phyloP scores from a whole-genome alignment of 2,329 filamentous ascomycete genomes.

The Lachnellula arida region DNA sequence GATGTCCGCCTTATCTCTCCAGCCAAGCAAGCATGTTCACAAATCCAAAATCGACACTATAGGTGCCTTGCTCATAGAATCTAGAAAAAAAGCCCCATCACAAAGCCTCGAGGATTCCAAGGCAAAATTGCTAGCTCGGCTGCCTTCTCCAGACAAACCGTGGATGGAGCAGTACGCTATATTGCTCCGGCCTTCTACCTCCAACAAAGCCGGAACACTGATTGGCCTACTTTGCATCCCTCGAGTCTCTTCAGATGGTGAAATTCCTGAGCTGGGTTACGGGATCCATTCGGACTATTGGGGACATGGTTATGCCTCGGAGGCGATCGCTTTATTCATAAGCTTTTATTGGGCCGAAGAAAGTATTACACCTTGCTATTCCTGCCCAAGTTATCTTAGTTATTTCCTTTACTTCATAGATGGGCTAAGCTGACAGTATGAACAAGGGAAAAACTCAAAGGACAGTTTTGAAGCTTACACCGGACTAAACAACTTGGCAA shows the following conservation, averaged over 20 bases:
- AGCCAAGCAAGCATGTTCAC: no score
- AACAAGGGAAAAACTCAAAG: no score
- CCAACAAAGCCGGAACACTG: background rate
- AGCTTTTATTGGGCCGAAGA: slow-evolving; percentile 4
- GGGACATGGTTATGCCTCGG: slow-evolving; percentile 16
- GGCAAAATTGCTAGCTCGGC: slow-evolving; percentile 2
- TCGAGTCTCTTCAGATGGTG: slow-evolving; percentile 1
- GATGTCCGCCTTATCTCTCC: no score
- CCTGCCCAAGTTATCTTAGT: no score
- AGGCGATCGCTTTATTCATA: slow-evolving; percentile 14
- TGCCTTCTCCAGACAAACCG: slow-evolving; percentile 9
- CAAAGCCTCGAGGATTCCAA: background rate
- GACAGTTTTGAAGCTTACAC: no score
- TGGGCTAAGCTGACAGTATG: no score
- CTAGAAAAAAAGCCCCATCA: no score
- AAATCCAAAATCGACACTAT: no score
- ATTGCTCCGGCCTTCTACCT: slow-evolving; percentile 7
- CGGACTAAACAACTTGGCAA: no score
- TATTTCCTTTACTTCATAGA: no score
- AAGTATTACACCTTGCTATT: no score
- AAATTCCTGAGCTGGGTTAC: slow-evolving; percentile 11
- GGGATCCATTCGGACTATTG: slow-evolving; percentile 11
- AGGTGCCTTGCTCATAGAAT: no score
- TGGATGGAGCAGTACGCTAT: slow-evolving; percentile 23
- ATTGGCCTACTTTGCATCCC: slow-evolving; percentile 13